Base-by-base conservation (phyloP, 805 yeast genomes). In the Candida berthetii region DNA sequence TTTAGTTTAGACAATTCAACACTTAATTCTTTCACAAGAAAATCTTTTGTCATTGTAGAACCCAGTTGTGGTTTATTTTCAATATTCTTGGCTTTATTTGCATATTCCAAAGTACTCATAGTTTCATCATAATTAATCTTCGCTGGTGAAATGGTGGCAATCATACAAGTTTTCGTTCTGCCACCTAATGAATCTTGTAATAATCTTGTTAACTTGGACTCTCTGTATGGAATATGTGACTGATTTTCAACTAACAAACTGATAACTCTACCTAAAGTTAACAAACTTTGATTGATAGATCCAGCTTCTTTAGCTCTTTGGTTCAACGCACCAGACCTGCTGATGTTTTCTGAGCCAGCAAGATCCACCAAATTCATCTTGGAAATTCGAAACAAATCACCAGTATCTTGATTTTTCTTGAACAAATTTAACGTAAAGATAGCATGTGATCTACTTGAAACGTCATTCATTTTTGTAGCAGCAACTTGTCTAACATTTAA, bases 291-390 rank as follows among this genome's bases (percentile, higher is more conserved):
- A 61, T 91, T 91, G 39, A 90, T 90, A 16, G 87, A 78, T 0
- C 96, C 97, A 0, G 97, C 96, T 57, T 91, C 99, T 49, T 88
- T 80, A 0, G 96, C 96, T 35, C 96, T 71, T 56, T 79, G 83
- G 49, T 85, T 80, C 19, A 78, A 71, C 0, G 97, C 96, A 3
- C 99, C 99, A 0, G 96, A 85, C 52, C 88, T 69, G 50, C 74
- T 77, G 41, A 91, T 82, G 57, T 90, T 90, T 59, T 91, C 99
- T 5, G 96, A 85, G 1, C 99, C 98, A 0, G 98, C 99, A 48
- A 91, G 69, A 65, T 91, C 98, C 6, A 91, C 98, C 18, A 90
- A 66, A 57, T 90, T 88, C 69, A 88, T 78, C 53, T 87, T 88
- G 7, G 89, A 80, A 19, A 73, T 62, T 46, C 79, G 65, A 45